Base-by-base conservation (phyloP, 2,329 filamentous ascomycete species). In the Pseudogymnoascus verrucosus region DNA sequence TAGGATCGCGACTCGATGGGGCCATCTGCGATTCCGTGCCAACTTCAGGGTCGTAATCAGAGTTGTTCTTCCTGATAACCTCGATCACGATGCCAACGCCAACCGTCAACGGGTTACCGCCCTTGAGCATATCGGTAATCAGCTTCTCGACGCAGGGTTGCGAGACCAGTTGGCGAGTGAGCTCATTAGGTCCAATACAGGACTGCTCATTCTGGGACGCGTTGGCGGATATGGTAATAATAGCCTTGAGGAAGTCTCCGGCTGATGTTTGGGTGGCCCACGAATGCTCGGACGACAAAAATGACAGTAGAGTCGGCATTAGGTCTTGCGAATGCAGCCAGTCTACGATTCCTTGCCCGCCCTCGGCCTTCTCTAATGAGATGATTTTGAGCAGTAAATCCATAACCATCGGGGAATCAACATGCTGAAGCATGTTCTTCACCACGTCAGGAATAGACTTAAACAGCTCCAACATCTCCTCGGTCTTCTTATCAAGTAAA, bases 21-120 rank as follows among this genome's bases (percentile, higher is more conserved):
- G 88, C 81, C 2, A 89, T 85, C 68, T 90, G 90, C 28, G 90
- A 86, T 65, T 92, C 91, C 60, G 89, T 86, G 66, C 93, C 87
- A 69, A 93, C 90, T 69, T 98, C 95, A 0, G 95, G 89, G 70
- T 99, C 95, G 74, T 99, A 99, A 76, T 99, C 95, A 0, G 95
- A 98, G 75, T 99, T 99, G 77, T 99, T 99, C 79, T 99, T 99
- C 65, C 95, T 86, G 74, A 99, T 99, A 54, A 99, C 95, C 77
- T 99, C 95, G 67, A 99, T 99, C 36, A 99, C 85, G 71, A 98
- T 97, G 19, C 95, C 95, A 10, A 99, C 95, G 60, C 95, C 95
- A 14, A 98, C 96, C 0, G 93, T 98, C 64, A 99, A 78, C 5
- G 95, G 89, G 71, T 99, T 98, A 26, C 95, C 95, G 40, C 95